phyloP scores from a whole-genome alignment of 352 stramenopile genomes.

The Pythium folliculosum region DNA sequence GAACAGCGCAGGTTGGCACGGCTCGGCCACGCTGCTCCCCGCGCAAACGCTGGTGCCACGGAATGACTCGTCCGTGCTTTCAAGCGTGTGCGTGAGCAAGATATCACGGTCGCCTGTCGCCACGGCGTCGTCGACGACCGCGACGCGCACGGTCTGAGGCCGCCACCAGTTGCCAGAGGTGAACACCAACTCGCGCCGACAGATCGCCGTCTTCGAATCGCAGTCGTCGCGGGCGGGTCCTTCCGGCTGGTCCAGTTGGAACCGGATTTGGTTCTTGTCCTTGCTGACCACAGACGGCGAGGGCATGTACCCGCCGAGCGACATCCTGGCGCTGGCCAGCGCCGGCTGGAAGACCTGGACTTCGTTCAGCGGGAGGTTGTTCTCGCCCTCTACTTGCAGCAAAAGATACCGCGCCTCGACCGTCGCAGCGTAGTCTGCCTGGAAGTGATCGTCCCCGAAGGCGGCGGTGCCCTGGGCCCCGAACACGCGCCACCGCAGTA shows the following conservation, averaged over 20 bases:
- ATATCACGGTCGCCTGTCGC: slow-evolving; percentile 52
- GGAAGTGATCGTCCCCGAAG: slow-evolving; percentile 43
- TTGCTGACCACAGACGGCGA: slow-evolving; percentile 34
- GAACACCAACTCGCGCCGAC: slow-evolving; percentile 59
- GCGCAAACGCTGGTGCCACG: slow-evolving; percentile 36
- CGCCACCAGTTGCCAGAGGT: slow-evolving; percentile 56
- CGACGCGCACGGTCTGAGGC: slow-evolving; percentile 39
- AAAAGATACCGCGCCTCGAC: slow-evolving; percentile 48
- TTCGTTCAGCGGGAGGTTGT: slow-evolving; percentile 60
- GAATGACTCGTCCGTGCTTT: slow-evolving; percentile 54
- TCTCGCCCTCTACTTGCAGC: slow-evolving; percentile 59
- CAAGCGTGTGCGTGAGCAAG: slow-evolving; percentile 45
- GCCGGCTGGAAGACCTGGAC: slow-evolving; percentile 67
- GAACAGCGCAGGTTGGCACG: slow-evolving; percentile 43
- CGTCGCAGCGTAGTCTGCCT: slow-evolving; percentile 35
- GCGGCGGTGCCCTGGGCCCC: slow-evolving; percentile 36
- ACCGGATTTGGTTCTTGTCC: slow-evolving; percentile 51
- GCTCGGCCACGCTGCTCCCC: neutral
- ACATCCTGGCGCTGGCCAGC: slow-evolving; percentile 49
- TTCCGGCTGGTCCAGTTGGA: slow-evolving; percentile 32
- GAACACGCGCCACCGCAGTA: slow-evolving; percentile 61
- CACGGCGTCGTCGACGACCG: slow-evolving; percentile 52
- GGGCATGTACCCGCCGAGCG: slow-evolving; percentile 57
- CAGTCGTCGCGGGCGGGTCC: slow-evolving; percentile 32
- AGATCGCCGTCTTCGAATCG: slow-evolving; percentile 40